Base-by-base conservation (phyloP, 257 asterid species). In the Jasminum sambac region DNA sequence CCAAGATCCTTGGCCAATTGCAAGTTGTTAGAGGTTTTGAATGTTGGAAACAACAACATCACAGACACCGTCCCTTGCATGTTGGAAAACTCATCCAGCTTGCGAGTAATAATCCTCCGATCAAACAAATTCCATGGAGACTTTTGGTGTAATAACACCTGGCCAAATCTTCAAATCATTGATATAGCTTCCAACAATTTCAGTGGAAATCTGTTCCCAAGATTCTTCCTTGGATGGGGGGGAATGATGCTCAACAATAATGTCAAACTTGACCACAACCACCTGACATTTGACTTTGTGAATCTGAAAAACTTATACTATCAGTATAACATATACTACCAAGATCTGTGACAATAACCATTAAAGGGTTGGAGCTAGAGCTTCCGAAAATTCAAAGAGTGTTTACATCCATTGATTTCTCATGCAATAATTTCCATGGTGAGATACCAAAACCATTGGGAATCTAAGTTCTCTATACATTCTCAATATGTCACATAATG, bases 351-450 rank as follows among this genome's bases (percentile, higher is more conserved):
- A 68, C 70, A 10, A 14, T 84, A 11, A 60, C 12, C 44, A 23
- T 67, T 8, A 84, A 82, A 78, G 90, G 88, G 59, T 14, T 11
- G 7, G 69, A 50, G 8, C 5, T 59, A 8, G 25, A 10, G 34
- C 40, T 79, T 37, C 63, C 46, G 11, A 82, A 82, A 62, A 81
- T 84, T 39, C 57, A 63, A n/a, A 37, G 69, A 8, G 12, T 46
- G 52, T 74, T 70, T 43, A 67, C 73, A 11, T 79, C 87, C 58
- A 73, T 87, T 67, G 88, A 87, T 75, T 63, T 87, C 62, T 85
- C 93, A 24, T 25, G 82, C 67, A 87, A 85, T 44, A 78, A 85
- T 37, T 83, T 87, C 52, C 61, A 67, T 4, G 88, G 93, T 39
- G 12, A 4, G 6, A 74, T 84, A 59, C 88, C 90, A 73, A 66